These are phyloP conservation scores for Harringtonia lauricola DNA, from an alignment of 2,329 filamentous ascomycete species.

Conservation along the genomic window DNA sequence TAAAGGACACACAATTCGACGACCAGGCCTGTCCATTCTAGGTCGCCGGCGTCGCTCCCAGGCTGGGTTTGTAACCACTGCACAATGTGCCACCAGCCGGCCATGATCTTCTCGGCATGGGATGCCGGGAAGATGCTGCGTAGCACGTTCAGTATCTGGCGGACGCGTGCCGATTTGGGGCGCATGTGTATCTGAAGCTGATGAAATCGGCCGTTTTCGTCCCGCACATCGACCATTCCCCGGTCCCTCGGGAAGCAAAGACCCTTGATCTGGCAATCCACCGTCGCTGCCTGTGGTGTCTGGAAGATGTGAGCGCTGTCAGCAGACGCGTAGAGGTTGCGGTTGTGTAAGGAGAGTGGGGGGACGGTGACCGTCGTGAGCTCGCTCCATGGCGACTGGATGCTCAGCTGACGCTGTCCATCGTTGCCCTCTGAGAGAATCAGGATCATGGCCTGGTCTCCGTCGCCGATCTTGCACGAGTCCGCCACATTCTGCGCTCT, in stretches of 20 bases:
- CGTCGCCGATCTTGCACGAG: constrained; percentile 60
- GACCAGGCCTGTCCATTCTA: constrained; percentile 60
- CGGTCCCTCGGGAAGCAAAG: constrained; percentile 46
- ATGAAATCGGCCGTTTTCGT: constrained; percentile 50
- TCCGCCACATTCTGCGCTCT: constrained; percentile 60
- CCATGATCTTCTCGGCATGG: constrained; percentile 48
- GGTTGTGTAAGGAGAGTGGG: constrained; percentile 36
- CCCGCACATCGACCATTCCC: constrained; percentile 56
- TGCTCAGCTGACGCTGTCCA: constrained; percentile 54
- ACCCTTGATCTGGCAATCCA: constrained; percentile 35
- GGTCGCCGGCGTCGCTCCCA: constrained; percentile 30
- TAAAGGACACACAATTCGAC: constrained; percentile 55
- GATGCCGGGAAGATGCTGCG: constrained; percentile 51
- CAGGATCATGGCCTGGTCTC: constrained; percentile 55
- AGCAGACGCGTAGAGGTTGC: background rate
- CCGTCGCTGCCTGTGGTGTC: constrained; percentile 2
- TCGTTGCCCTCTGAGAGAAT: constrained; percentile 55
- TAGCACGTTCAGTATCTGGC: constrained; percentile 48
- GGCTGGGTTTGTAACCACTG: constrained; percentile 46
- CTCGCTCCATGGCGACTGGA: constrained; percentile 67
- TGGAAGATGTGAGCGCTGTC: constrained; percentile 1
- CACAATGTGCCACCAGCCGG: constrained; percentile 64
- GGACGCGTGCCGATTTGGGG: constrained; percentile 51
- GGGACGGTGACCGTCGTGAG: constrained; percentile 58
- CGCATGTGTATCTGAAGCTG: constrained; percentile 58